Conservation (phyloP, 2,329 filamentous ascomycete species). For the Geoglossum cookeanum region DNA sequence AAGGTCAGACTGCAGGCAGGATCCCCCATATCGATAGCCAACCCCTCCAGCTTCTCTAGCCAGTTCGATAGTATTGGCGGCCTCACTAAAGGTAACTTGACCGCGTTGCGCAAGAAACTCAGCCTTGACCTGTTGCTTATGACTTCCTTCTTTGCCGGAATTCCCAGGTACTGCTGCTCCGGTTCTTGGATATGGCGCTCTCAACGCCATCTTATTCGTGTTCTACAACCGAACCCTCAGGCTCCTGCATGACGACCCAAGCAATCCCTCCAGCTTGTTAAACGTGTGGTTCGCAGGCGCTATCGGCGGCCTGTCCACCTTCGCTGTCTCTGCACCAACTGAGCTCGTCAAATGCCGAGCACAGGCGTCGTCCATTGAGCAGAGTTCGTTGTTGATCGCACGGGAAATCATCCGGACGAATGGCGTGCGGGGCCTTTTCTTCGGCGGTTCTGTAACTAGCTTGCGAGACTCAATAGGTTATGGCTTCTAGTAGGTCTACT, state of each 20-base stretch:
- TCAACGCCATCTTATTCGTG: conserved; percentile 80
- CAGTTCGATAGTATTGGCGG: conserved; percentile 21
- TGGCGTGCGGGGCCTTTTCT: conserved; percentile 53
- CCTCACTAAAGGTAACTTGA: conserved; percentile 17
- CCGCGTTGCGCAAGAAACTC: background rate
- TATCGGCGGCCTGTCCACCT: conserved; percentile 65
- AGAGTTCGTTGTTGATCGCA: conserved; percentile 41
- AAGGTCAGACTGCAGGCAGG: conserved; percentile 68
- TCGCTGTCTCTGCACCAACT: conserved; percentile 70
- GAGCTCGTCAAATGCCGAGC: conserved; percentile 82
- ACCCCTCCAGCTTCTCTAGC: conserved; percentile 8
- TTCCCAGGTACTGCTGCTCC: conserved; percentile 56
- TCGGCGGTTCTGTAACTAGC: conserved; percentile 64
- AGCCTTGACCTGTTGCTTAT: background rate
- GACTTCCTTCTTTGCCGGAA: background rate
- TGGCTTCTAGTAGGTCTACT: conserved; percentile 55
- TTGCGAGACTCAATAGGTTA: conserved; percentile 80
- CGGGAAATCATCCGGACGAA: conserved; percentile 39
- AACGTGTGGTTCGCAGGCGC: conserved; percentile 67
- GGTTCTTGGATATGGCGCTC: conserved; percentile 70
- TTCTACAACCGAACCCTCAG: conserved; percentile 73
- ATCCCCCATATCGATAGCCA: conserved; percentile 10
- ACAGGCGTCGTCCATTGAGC: conserved; percentile 37
- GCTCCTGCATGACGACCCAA: conserved; percentile 32
- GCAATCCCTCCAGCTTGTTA: conserved; percentile 24